These are phyloP conservation scores for Xylariaceae sp. DNA, from an alignment of 2,329 filamentous ascomycete genomes.

Conservation along the genomic window DNA sequence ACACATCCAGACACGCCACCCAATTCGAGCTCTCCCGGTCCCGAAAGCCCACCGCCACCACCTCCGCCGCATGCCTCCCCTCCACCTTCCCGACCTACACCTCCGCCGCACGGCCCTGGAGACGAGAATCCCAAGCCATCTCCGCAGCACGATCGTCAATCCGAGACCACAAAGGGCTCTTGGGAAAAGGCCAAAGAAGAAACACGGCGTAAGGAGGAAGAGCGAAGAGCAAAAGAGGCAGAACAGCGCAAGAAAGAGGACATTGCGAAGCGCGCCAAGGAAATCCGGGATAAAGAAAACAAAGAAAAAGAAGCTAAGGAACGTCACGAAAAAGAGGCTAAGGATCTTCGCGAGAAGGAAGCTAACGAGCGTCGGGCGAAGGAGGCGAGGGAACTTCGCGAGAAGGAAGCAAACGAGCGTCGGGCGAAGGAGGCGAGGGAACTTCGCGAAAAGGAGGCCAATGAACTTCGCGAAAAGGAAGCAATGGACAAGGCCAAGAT, in stretches of 20 bases:
- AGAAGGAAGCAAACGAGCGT: constrained; percentile 32
- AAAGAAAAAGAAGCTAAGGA: constrained; percentile 31
- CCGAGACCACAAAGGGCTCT: constrained; percentile 38
- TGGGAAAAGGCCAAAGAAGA: constrained; percentile 69
- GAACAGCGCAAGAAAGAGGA: constrained; percentile 57
- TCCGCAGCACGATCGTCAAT: constrained; percentile 24
- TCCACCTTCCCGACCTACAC: constrained; percentile 28
- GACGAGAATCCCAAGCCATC: constrained; percentile 35
- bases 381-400: constrained; percentile 28
- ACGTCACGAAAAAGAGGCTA: constrained; percentile 35
- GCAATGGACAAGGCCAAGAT: constrained; percentile 33
- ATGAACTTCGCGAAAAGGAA: constrained; percentile 29
- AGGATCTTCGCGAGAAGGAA: constrained; percentile 34
- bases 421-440: constrained; percentile 31
- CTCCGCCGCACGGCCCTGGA: constrained; percentile 22
- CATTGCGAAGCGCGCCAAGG: constrained; percentile 46
- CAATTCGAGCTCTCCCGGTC: constrained; percentile 25
- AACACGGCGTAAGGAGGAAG: constrained; percentile 57
- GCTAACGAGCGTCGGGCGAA: constrained; percentile 32
- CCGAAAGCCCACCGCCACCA: constrained; percentile 32
- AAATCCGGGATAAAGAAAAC: constrained; percentile 50
- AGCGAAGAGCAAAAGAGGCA: constrained; percentile 55
- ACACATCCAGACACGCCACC: constrained; percentile 16
- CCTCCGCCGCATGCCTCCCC: constrained; percentile 35
- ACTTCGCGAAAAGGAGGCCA: constrained; percentile 29